phyloP scores from a whole-genome alignment of 805 yeast species.

The Candida qinlingensis region DNA sequence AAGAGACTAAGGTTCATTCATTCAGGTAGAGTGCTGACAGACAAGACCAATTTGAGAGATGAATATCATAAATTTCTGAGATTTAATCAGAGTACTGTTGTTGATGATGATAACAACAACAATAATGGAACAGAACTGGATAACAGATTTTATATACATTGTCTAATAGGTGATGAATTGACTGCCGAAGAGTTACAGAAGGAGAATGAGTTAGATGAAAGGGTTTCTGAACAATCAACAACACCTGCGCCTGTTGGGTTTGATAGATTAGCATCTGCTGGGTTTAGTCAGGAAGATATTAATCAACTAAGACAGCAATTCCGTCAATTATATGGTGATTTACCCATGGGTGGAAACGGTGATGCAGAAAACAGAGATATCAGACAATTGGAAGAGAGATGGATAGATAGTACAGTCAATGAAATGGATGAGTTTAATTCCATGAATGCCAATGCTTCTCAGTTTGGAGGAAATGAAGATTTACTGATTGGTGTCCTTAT shows the following conservation, averaged over 20 bases:
- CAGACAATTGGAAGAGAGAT: constrained; percentile 72
- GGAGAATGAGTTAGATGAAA: constrained; percentile 54
- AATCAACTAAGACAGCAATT: constrained; percentile 70
- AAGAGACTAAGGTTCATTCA: constrained; percentile 60
- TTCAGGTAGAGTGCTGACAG: constrained; percentile 61
- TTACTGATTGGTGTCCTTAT: constrained; percentile 62
- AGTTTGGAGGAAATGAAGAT: constrained; percentile 54
- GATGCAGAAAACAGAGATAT: constrained; percentile 39
- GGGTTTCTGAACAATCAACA: constrained; percentile 45
- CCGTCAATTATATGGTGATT: constrained; percentile 55
- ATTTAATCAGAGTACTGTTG: constrained; percentile 11
- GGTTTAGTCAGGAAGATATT: constrained; percentile 77
- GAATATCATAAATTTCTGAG: constrained; percentile 36
- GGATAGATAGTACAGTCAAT: constrained; percentile 77
- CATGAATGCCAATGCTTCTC: constrained; percentile 33
- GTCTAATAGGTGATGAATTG: constrained; percentile 68
- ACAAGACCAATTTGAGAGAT: constrained; percentile 46
- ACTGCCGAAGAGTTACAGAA: constrained; percentile 47
- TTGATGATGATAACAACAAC: neutral
- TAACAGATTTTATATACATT: constrained; percentile 60
- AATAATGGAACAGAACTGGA: constrained; percentile 12
- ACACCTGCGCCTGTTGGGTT: constrained; percentile 76
- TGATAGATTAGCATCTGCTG: constrained; percentile 77
- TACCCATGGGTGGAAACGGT: constrained; percentile 19
- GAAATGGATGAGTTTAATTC: constrained; percentile 42